These are phyloP conservation scores for Diaporthe sp. DNA, from an alignment of 2,329 filamentous ascomycete species.

Conservation along the genomic window DNA sequence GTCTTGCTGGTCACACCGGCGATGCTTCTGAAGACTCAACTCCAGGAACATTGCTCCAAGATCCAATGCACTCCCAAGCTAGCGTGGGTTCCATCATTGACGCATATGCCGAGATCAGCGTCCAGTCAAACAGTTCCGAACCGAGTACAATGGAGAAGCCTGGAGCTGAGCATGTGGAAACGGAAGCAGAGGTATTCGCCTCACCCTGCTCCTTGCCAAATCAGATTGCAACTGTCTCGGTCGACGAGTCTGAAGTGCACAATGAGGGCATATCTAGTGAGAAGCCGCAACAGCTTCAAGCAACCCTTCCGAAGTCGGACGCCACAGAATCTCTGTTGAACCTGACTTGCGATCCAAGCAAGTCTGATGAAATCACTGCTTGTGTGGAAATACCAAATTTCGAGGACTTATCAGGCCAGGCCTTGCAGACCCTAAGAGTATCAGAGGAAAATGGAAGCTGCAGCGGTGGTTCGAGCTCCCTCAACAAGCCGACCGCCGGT, in stretches of 20 bases:
- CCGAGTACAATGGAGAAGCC: not conserved
- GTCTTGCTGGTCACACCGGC: not conserved
- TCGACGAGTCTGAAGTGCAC: not conserved
- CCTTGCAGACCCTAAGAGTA: not conserved
- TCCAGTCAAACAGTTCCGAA: not conserved
- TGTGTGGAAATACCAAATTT: not conserved
- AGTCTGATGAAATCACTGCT: not conserved
- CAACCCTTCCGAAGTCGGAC: not conserved
- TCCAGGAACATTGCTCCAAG: not conserved
- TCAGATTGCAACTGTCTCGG: not conserved
- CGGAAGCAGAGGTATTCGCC: not conserved
- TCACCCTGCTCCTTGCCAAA: not conserved
- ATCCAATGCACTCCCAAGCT: slow-evolving; percentile 4
- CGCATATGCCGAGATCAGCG: slow-evolving; percentile 10
- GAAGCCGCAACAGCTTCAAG: not conserved
- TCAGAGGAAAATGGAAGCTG: not conserved
- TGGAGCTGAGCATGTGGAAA: not conserved
- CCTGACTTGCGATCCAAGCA: not conserved
- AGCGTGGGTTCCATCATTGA: slow-evolving; percentile 29
- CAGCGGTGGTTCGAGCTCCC: not conserved
- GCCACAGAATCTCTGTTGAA: not conserved
- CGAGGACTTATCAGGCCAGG: not conserved
- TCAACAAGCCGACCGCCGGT: not conserved
- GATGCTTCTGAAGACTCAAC: not conserved
- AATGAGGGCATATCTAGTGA: not conserved